Conservation (phyloP, 192 early-diverging fungal genomes). For the Backusella sp. region DNA sequence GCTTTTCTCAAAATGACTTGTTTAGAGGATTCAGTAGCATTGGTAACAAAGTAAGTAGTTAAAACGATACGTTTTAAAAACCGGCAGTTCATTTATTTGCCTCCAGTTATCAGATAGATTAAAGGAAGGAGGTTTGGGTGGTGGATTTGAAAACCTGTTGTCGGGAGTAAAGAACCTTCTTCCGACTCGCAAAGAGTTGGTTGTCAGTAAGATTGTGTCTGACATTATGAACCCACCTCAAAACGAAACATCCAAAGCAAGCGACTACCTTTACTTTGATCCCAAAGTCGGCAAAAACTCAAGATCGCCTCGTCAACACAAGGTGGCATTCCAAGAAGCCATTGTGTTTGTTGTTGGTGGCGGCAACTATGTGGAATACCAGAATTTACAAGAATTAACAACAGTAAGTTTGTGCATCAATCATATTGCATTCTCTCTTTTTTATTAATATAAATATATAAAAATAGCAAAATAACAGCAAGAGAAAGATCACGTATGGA, state of each 20-base stretch:
- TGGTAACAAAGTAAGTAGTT: conserved; percentile 59
- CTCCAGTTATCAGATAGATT: conserved; percentile 64
- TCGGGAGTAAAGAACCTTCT: conserved; percentile 95
- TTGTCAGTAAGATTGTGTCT: conserved; percentile 83
- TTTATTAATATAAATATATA: conserved; percentile 24
- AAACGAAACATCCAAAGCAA: conserved; percentile 52
- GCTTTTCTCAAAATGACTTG: conserved; percentile 46
- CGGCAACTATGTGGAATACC: conserved; percentile 97
- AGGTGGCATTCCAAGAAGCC: conserved; percentile 80
- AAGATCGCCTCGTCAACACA: conserved; percentile 39
- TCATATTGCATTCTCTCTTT: not conserved
- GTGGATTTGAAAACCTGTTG: conserved; percentile 70
- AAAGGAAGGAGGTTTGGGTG: conserved; percentile 67
- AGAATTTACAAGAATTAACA: conserved; percentile 91
- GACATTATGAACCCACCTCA: conserved; percentile 75
- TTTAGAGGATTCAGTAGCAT: conserved; percentile 68
- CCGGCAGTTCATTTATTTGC: too few species aligned
- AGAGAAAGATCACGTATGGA: conserved; percentile 90
- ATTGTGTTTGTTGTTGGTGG: conserved; percentile 98
- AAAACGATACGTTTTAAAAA: not conserved
- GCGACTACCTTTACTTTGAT: conserved; percentile 90
- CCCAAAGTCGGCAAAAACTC: conserved; percentile 71
- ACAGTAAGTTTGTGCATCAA: conserved; percentile 45
- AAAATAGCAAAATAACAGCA: conserved; percentile 39
- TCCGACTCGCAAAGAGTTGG: conserved; percentile 85